Conservation (phyloP, 495 filamentous ascomycete species). For the Penicillium canescens region DNA sequence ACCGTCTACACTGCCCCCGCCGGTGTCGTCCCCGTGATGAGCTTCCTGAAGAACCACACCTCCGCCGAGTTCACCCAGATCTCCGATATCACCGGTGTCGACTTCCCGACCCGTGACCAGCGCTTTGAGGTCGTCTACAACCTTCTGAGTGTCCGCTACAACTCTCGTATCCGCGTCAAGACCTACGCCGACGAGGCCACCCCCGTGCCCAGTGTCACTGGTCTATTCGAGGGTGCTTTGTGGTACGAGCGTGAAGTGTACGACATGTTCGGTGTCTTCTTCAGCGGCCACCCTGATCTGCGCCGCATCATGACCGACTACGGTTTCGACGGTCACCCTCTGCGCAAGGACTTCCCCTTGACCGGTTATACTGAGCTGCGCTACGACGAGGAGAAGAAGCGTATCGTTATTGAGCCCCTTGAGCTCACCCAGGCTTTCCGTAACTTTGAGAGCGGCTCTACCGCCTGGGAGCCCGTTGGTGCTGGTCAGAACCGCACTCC, state of each 20-base stretch:
- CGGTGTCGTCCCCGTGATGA: constrained; percentile 86
- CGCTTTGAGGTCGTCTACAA: constrained; percentile 99
- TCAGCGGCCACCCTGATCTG: constrained; percentile 91
- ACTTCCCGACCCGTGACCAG: constrained; percentile 90
- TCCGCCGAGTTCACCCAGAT: constrained; percentile 95
- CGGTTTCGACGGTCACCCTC: constrained; percentile 96
- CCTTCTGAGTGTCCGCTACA: constrained; percentile 90
- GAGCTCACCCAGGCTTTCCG: constrained; percentile 99
- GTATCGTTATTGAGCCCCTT: constrained; percentile 95
- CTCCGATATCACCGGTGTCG: constrained; percentile 88
- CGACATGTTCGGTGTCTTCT: constrained; percentile 97
- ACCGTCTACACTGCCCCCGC: constrained; percentile 87
- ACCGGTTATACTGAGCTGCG: constrained; percentile 98
- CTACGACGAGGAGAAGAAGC: constrained; percentile 99
- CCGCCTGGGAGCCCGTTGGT: constrained; percentile 84
- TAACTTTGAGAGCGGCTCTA: constrained; percentile 88
- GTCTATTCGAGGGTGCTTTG: constrained; percentile 90
- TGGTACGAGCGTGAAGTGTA: constrained; percentile 99
- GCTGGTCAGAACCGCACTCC: constrained; percentile 76
- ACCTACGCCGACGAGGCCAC: constrained; percentile 96
- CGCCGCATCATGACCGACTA: constrained; percentile 99
- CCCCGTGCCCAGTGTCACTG: constrained; percentile 86
- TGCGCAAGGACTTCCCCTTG: constrained; percentile 97
- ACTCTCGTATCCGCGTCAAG: constrained; percentile 95
- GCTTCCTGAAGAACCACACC: constrained; percentile 96